Conservation (phyloP, 192 early-diverging fungal genomes). For the Rhizoclosmatium globosum region DNA sequence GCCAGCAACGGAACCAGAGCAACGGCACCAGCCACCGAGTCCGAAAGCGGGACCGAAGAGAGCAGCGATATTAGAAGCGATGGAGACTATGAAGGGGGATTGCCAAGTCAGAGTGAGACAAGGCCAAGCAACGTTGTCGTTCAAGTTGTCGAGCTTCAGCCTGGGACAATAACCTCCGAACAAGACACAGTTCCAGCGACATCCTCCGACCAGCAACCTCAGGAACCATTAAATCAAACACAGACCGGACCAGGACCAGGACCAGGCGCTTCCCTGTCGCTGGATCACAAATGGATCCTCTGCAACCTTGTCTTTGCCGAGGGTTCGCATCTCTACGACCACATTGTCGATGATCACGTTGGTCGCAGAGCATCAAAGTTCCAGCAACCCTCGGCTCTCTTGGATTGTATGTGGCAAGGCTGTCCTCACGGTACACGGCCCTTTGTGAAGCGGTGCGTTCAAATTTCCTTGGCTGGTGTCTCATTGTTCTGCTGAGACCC, state of each 20-base stretch:
- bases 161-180: background rate
- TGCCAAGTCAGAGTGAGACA: background rate
- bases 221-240: background rate
- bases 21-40: background rate
- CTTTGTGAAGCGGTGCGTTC: background rate
- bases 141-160: background rate
- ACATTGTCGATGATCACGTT: background rate
- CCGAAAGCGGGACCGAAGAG: background rate
- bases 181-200: background rate
- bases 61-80: background rate
- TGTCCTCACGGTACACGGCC: background rate
- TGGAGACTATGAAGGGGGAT: background rate
- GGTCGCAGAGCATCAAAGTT: background rate
- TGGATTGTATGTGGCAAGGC: background rate
- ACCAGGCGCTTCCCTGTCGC: background rate
- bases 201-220: background rate
- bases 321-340: background rate
- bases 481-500: background rate
- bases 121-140: background rate
- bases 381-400: background rate
- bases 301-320: background rate
- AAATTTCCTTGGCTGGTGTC: background rate
- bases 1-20: too few relatives aligned
- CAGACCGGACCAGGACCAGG: background rate
- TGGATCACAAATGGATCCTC: background rate